Evolutionary conservation across 225 moss, liverwort and hornwort genomes (phyloP).

Genomic region (Antitrichia curtipendula): DNA sequence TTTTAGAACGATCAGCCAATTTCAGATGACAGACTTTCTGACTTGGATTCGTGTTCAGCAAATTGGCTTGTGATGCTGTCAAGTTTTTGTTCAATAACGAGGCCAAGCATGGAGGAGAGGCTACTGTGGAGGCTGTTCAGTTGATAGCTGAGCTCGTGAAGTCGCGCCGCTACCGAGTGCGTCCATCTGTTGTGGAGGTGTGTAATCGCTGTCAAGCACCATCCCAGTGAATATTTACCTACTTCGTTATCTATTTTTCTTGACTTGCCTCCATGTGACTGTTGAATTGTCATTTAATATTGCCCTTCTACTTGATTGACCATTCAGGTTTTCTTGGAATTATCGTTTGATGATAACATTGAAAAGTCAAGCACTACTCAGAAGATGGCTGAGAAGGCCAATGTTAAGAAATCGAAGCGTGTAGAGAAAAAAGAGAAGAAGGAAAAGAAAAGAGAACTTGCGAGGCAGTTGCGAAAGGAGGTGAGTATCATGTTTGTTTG

Average conservation of each 20-base stretch:
- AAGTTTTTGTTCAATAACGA: conserved; percentile 59
- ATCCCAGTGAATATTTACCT: neutral
- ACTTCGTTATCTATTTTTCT: neutral
- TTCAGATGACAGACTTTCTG: neutral
- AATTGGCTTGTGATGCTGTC: conserved; percentile 62
- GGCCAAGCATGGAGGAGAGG: conserved; percentile 87
- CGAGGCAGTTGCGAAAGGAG: conserved; percentile 84
- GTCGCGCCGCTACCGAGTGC: conserved; percentile 72
- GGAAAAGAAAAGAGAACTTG: conserved; percentile 79
- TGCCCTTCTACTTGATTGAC: neutral
- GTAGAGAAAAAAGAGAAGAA: conserved; percentile 80
- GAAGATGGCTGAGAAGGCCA: conserved; percentile 39
- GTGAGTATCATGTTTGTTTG: conserved; percentile 6
- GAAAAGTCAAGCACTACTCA: conserved; percentile 55
- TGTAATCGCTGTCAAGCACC: neutral
- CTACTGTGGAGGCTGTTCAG: conserved; percentile 88
- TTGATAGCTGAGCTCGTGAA: conserved; percentile 93
- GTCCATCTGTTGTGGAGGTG: conserved; percentile 74
- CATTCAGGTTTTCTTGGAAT: conserved; percentile 58
- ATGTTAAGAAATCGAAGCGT: conserved; percentile 59
- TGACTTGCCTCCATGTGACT: neutral
- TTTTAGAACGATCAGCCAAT: neutral
- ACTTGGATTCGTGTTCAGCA: conserved; percentile 29
- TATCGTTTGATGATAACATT: conserved; percentile 78
- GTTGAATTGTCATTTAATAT: neutral